Evolutionary conservation across 805 yeast genomes (phyloP).

Genomic region (Kuraishia borneana): DNA sequence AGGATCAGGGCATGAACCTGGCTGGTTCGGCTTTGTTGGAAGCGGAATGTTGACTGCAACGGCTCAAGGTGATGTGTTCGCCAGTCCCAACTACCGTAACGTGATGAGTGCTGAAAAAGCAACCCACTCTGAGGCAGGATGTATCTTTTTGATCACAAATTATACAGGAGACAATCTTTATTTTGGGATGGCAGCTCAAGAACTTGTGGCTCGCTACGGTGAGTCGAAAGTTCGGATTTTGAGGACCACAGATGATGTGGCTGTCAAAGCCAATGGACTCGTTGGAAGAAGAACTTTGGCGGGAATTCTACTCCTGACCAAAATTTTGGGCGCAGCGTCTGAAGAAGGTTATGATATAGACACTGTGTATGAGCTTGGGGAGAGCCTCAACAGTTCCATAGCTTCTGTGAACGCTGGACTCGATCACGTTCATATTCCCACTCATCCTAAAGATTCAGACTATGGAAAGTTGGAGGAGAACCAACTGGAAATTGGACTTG

Average conservation of each 20-base stretch:
- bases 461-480: constrained; percentile 16
- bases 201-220: constrained; percentile 20
- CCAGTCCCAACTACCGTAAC: constrained; percentile 26
- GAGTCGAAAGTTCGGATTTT: constrained; percentile 18
- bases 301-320: constrained; percentile 19
- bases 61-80: constrained; percentile 30
- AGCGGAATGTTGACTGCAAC: constrained; percentile 26
- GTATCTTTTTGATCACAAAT: constrained; percentile 23
- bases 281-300: constrained; percentile 27
- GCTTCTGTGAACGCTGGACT: constrained; percentile 25
- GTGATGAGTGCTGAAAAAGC: constrained; percentile 25
- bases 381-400: constrained; percentile 13
- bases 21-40: constrained; percentile 27
- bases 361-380: constrained; percentile 18
- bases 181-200: constrained; percentile 28
- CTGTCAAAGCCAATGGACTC: constrained; percentile 18
- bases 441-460: constrained; percentile 13
- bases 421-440: constrained; percentile 26
- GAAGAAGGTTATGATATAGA: constrained; percentile 15
- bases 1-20: constrained; percentile 33
- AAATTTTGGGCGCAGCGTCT: constrained; percentile 22
- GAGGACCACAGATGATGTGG: constrained; percentile 22
- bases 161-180: constrained; percentile 28
- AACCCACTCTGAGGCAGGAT: constrained; percentile 22
- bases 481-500: constrained; percentile 24